Evolutionary conservation across 805 yeast genomes (phyloP).

Genomic region (Metschnikowia borealis): DNA sequence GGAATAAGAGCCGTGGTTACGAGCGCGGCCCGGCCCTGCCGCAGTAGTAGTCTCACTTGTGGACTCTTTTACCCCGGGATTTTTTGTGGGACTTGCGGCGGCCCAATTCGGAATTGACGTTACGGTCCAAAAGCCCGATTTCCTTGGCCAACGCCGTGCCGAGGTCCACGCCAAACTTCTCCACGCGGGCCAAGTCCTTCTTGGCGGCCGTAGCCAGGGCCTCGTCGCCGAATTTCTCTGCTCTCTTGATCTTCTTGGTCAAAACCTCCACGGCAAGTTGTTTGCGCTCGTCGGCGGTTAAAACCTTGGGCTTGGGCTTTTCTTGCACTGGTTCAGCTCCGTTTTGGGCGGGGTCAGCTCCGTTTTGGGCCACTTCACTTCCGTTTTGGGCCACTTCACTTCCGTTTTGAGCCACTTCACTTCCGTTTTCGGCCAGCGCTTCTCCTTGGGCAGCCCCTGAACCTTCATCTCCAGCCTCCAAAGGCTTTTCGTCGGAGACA

Average conservation of each 20-base stretch:
- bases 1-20: too few species aligned
- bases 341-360: neutral
- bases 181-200: slow-evolving; percentile 64
- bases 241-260: slow-evolving; percentile 63
- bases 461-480: too few species aligned
- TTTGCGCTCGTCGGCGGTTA: slow-evolving; percentile 68
- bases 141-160: slow-evolving; percentile 66
- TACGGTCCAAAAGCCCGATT: slow-evolving; percentile 49
- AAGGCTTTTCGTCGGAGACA: neutral
- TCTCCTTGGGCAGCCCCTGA: too few species aligned
- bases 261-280: slow-evolving; percentile 64
- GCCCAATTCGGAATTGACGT: slow-evolving; percentile 24
- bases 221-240: slow-evolving; percentile 74
- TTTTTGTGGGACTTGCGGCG: slow-evolving; percentile 11
- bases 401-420: too few species aligned
- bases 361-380: neutral
- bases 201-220: slow-evolving; percentile 50
- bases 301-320: slow-evolving; percentile 34
- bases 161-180: slow-evolving; percentile 77
- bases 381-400: neutral
- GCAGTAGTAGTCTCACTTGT: neutral
- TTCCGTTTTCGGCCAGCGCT: too few species aligned
- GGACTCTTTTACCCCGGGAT: slow-evolving; percentile 13
- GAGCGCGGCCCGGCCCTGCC: too few species aligned
- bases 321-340: neutral